Evolutionary conservation across 192 early-diverging fungal genomes (phyloP), one percentile per base, ranked within the genome.

Genomic region (Backusella parvicylindrica): DNA sequence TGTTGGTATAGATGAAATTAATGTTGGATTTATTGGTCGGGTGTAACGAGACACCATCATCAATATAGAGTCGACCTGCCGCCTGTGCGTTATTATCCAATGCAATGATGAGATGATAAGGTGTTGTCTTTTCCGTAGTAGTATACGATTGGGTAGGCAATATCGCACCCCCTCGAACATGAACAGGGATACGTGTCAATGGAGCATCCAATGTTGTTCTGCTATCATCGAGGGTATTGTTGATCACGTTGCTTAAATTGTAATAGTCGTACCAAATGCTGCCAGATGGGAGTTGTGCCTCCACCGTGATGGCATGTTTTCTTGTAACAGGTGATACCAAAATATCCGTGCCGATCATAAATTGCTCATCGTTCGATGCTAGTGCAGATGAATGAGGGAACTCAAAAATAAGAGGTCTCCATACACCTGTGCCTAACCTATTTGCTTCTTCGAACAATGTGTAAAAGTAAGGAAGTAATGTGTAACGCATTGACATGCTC

Each of bases 221-320:
- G 65, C 70, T 77, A 28, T 66, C 68, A 18, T 77, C 70, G 9
- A 23, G 0, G 11, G 23, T 60, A 60, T 2, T n/a, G 6, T 38
- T 23, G 40, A 68, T 70, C 0, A 85, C n/a, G 32, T 64, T 47
- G 26, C 75, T 64, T 49, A 81, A 77, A 5, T 70, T 84, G 40
- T 83, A 81, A 75, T 86, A 86, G 76, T 91, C 87, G 69, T 91
- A 92, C 91, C 91, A 92, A 0, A 79, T 74, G 18, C 86, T 86
- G 0, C 88, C 89, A 1, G 65, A 40, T 0, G 91, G 91, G 77
- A 92, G 89, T 71, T 89, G 86, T 1, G 89, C 89, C 21, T 76
- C 73, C n/a, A 92, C 90, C 4, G 84, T 79, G 8, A 78, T 78
- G 3, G 79, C 82, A 28, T 85, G 82, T 71, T 85, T 40, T 0